These are phyloP conservation scores for Cladosporium phlei DNA, from an alignment of 2,329 filamentous ascomycete species.

Conservation along the genomic window DNA sequence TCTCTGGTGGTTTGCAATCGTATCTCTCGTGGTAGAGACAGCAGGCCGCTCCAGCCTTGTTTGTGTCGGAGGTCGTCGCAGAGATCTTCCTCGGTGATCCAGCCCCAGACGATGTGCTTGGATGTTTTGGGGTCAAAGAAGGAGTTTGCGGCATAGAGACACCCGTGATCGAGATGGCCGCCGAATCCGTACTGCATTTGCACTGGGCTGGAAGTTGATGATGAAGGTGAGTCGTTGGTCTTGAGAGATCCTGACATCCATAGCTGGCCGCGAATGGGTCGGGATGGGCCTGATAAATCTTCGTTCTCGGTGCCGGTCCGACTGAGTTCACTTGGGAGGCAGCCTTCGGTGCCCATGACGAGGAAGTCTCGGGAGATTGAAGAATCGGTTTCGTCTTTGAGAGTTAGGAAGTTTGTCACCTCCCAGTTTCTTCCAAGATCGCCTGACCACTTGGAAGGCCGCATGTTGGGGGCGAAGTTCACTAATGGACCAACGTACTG, in stretches of 20 bases:
- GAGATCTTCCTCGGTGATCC: slow-evolving; percentile 50
- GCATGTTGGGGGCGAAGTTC: slow-evolving; percentile 37
- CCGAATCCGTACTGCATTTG: slow-evolving; percentile 37
- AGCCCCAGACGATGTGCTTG: slow-evolving; percentile 44
- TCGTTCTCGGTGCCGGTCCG: slow-evolving; percentile 16
- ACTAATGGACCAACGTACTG: slow-evolving; percentile 42
- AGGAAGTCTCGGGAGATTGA: slow-evolving; percentile 36
- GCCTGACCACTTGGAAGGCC: slow-evolving; percentile 44
- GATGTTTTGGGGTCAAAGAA: slow-evolving; percentile 43
- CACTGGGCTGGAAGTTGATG: slow-evolving; percentile 11
- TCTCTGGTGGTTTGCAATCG: slow-evolving; percentile 36
- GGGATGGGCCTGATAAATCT: slow-evolving; percentile 22
- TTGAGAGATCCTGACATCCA: slow-evolving; percentile 42
- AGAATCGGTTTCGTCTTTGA: slow-evolving; percentile 31
- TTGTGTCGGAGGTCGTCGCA: slow-evolving; percentile 38
- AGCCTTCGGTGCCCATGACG: slow-evolving; percentile 46
- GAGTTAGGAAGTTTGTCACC: slow-evolving; percentile 44
- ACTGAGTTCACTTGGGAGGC: slow-evolving; percentile 20
- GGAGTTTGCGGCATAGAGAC: slow-evolving; percentile 47
- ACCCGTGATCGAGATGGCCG: slow-evolving; percentile 47
- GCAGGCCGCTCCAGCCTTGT: slow-evolving; percentile 48
- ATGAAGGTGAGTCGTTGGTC: neutral
- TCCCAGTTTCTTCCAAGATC: slow-evolving; percentile 52
- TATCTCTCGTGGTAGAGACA: slow-evolving; percentile 45
- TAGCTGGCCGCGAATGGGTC: slow-evolving; percentile 33